These are phyloP conservation scores for Nigrograna mackinnonii DNA, from an alignment of 2,329 filamentous ascomycete species.

Conservation along the genomic window DNA sequence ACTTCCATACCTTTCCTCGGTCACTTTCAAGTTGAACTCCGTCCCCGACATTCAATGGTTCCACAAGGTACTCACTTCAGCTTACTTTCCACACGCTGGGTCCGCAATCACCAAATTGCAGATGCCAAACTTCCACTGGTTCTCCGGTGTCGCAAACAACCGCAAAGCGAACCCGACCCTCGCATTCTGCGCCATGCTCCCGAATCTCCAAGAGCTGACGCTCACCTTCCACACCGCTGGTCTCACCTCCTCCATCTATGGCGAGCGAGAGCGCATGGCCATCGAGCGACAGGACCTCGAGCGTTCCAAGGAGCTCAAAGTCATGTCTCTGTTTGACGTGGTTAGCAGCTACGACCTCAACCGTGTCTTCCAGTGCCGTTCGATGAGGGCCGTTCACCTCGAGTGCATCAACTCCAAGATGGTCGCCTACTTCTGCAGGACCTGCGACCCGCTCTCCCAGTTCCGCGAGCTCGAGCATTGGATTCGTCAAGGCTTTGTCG, in stretches of 20 bases:
- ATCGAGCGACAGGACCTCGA: conserved; percentile 78
- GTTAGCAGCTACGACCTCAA: conserved; percentile 78
- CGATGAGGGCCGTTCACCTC: conserved; percentile 75
- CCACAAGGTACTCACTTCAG: conserved; percentile 12
- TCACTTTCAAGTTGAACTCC: background rate
- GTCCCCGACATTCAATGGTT: conserved; percentile 1
- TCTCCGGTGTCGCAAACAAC: conserved; percentile 71
- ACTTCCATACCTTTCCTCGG: background rate
- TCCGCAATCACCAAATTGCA: conserved; percentile 41
- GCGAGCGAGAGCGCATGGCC: conserved; percentile 57
- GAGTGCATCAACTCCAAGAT: conserved; percentile 68
- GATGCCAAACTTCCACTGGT: conserved; percentile 46
- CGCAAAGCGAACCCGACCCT: conserved; percentile 92
- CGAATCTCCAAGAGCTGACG: conserved; percentile 75
- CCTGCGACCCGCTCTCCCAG: conserved; percentile 88
- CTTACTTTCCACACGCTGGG: background rate
- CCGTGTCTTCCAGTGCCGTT: conserved; percentile 68
- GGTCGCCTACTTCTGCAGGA: conserved; percentile 67
- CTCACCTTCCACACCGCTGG: conserved; percentile 84
- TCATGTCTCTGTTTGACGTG: conserved; percentile 83
- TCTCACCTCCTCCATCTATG: conserved; percentile 70
- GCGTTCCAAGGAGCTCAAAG: conserved; percentile 72
- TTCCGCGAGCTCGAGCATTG: conserved; percentile 73
- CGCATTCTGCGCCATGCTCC: conserved; percentile 83
- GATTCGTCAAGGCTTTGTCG: conserved; percentile 53